Evolutionary conservation across 352 stramenopile species (phyloP).

Genomic region (Phytophthora quininea): DNA sequence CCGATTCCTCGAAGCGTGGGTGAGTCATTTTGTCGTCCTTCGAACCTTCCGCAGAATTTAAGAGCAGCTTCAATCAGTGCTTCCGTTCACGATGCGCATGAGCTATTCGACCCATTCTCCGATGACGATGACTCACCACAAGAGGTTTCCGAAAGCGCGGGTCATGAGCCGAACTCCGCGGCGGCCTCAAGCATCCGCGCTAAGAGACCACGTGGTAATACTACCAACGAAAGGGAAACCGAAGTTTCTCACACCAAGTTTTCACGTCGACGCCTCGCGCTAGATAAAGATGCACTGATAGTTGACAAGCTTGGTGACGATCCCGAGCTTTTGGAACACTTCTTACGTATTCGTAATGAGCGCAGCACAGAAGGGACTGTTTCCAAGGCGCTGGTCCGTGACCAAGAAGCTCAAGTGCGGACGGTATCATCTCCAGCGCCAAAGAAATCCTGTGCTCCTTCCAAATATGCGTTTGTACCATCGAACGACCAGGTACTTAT

Average conservation of each 20-base stretch:
- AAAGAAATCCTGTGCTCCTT: neutral
- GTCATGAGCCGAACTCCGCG: neutral
- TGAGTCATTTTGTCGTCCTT: neutral
- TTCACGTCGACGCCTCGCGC: neutral
- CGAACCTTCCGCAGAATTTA: neutral
- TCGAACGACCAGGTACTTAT: slow-evolving; percentile 4
- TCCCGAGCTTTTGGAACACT: slow-evolving; percentile 8
- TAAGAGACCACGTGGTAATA: neutral
- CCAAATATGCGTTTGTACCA: slow-evolving; percentile 14
- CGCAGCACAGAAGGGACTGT: neutral
- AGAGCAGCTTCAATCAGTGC: neutral
- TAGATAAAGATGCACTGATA: slow-evolving; percentile 10
- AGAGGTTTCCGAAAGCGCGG: neutral
- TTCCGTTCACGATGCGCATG: slow-evolving; percentile 1
- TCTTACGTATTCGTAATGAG: neutral
- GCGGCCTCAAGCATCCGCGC: neutral
- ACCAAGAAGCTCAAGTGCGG: too few species aligned
- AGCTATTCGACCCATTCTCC: slow-evolving; percentile 5
- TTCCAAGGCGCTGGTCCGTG: neutral
- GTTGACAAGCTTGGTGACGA: slow-evolving; percentile 5
- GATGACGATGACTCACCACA: slow-evolving; percentile 2
- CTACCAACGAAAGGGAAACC: too few species aligned
- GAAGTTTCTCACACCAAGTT: too few species aligned
- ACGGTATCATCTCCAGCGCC: neutral
- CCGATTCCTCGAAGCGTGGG: slow-evolving; percentile 1